Conservation (phyloP, 2,329 filamentous ascomycete genomes). For the Cyanodermella asteris region DNA sequence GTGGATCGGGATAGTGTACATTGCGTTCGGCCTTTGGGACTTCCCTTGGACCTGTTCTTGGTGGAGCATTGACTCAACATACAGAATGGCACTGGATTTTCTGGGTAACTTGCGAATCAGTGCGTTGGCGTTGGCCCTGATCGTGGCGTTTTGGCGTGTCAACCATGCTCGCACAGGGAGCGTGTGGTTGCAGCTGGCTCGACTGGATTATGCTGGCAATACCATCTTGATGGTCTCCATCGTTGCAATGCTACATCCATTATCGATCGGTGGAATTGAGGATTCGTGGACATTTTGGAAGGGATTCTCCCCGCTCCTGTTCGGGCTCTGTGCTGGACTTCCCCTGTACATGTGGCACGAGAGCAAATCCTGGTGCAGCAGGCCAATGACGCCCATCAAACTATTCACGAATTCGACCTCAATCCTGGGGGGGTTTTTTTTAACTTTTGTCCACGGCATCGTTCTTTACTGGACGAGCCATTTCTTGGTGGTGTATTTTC, state of each 20-base stretch:
- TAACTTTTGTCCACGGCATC: slow-evolving; percentile 18
- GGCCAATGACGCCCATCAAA: slow-evolving; percentile 20
- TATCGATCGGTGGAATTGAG: slow-evolving; percentile 13
- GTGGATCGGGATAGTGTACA: slow-evolving; percentile 11
- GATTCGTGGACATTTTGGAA: slow-evolving; percentile 14
- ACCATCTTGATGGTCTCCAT: slow-evolving; percentile 12
- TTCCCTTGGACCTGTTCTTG: slow-evolving; percentile 24
- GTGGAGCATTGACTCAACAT: slow-evolving; percentile 8
- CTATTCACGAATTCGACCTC: slow-evolving; percentile 24
- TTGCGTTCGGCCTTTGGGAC: slow-evolving; percentile 17
- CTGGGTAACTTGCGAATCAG: slow-evolving; percentile 27
- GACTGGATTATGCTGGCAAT: slow-evolving; percentile 14
- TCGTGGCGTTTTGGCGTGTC: slow-evolving; percentile 11
- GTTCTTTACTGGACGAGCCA: slow-evolving; percentile 17
- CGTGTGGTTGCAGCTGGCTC: slow-evolving; percentile 4
- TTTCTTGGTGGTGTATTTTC: slow-evolving; percentile 26
- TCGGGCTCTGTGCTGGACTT: too few species aligned
- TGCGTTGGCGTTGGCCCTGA: slow-evolving; percentile 9
- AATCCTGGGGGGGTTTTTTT: slow-evolving; percentile 11
- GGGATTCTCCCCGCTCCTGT: slow-evolving; percentile 29
- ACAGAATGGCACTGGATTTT: slow-evolving; percentile 26
- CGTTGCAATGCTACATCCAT: slow-evolving; percentile 12
- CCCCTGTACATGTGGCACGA: too few species aligned
- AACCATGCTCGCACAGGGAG: slow-evolving; percentile 1
- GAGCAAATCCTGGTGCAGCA: slow-evolving; percentile 5